Evolutionary conservation across 2,329 filamentous ascomycete species (phyloP), one percentile per base, ranked within the genome.

Genomic region (Fonsecaea monophora): DNA sequence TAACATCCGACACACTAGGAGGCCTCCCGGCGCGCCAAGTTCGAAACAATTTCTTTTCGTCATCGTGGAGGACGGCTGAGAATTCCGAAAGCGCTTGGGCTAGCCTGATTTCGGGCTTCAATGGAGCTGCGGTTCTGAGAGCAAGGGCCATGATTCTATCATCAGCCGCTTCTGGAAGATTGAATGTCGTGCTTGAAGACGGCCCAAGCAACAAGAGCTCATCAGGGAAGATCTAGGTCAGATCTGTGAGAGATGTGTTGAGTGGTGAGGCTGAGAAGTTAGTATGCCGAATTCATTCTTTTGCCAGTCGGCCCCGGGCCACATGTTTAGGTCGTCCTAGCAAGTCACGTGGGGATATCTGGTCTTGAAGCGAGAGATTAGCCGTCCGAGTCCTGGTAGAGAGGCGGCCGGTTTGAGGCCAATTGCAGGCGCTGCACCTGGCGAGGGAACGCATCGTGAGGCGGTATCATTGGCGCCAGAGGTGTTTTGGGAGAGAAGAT

Each of bases 61-160:
- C 75, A 1, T 64, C 63, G 8, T 75, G 74, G 2, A 83, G 76
- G 9, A 72, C 67, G 0, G 75, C 75, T 66, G 82, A 77, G 45
- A 82, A 82, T 56, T 78, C 68, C 0, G 76, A 78, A 0, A 83
- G 69, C 4, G 79, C 80, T 67, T 82, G 74, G 3, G 76, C 79
- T 4, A 83, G 66, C 34, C 68, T 64, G 35, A 71, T 67, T 30
- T 69, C 64, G 15, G 71, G 68, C 60, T 70, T 72, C 42, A 72
- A 56, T n/a, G 65, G 63, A 15, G 60, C 62, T 13, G 65, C 60
- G 18, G 30, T 34, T 12, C 35, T 37, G 10, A 63, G 12, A 18
- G 58, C 60, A 30, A 66, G 56, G 9, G 67, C 62, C 64, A 66
- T 67, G 38, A 25, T 50, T n/a, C 6, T 42, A 13, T 7, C 15